Base-by-base conservation (phyloP, 371 early-diverging fungal species). In the Rhizopus stolonifer region DNA sequence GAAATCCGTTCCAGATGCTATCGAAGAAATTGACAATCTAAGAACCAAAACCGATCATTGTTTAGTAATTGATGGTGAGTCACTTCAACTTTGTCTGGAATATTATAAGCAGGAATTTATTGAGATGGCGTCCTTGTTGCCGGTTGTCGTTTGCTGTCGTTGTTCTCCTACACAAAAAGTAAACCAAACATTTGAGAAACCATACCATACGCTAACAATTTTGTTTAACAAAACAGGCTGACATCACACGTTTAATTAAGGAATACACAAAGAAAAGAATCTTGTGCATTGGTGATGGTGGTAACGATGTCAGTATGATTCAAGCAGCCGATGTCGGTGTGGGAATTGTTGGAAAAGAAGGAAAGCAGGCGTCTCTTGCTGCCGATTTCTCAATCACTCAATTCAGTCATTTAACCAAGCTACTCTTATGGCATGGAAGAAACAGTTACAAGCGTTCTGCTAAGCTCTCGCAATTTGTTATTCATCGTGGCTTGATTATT, bases 281-380 rank as follows among this genome's bases (percentile, higher is more conserved):
- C 4, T 87, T 90, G 49, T 93, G 93, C 40, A 96, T 99, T 49
- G 99, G 99, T 33, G 99, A 99, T 72, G 99, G 99, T 45, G 99
- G 98, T 44, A 99, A 99, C 69, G 99, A 99, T 69, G 98, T 99
- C 17, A 89, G 91, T 25, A 99, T 99, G 99, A 99, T 99, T 56
- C 95, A 94, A 64, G 94, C 93, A 2, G 98, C 99, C 0, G 88
- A 98, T 72, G 91, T 99, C n/a, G 79, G 87, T 52, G 86, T 99
- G 6, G 99, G 99, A 23, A 94, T 99, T 59, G 95, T 94, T 7
- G 99, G 99, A 47, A 96, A 96, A 74, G 99, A 99, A 74, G 99
- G 99, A 11, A 90, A 83, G 65, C 99, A 99, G 67, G 99, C 99
- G 3, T 91, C 95, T 9, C 72, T 99, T 34, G 97, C 99, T 1